Evolutionary conservation across 805 yeast genomes (phyloP), one percentile per base, ranked within the genome.

Genomic region (Candida xiaguanensis): DNA sequence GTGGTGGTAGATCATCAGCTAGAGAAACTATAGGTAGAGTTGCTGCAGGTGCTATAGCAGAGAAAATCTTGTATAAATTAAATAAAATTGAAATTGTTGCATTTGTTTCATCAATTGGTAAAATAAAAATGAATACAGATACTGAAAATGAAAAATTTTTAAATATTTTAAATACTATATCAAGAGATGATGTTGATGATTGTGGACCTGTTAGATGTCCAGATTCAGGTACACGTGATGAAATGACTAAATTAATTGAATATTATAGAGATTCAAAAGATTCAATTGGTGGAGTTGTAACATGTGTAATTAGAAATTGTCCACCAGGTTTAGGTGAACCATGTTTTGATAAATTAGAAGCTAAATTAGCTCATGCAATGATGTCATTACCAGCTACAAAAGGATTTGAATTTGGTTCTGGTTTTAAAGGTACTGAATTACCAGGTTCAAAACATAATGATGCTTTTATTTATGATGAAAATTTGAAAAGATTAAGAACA

Each of bases 281-380:
- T 65, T 90, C 97, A 36, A 87, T 93, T 50, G 99, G 99, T 47
- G 99, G 99, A 54, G 86, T 91, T 31, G 99, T 93, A 40, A 93
- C 99, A 7, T 93, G 99, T 73, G 98, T 93, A 14, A 76, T 93
- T 33, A 80, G 98, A 63, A 91, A 93, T 64, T 77, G 85, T 49
- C 99, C 99, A 28, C 72, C 83, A 38, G 98, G 98, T n/a, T 74
- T 93, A 31, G 99, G 99, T 48, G 99, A 93, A 70, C 99, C 99
- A 20, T 88, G 89, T 46, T 93, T 93, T 59, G 99, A 93, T 65
- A 93, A 93, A 68, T 70, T 93, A 46, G 99, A 93, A 72, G 99
- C 99, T 23, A 66, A 77, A 54, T 74, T 93, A 47, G 99, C 98
- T 11, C 99, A 93, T 59, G 98, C 98, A 37, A 93, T 93, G 99